Base-by-base conservation (phyloP, 2,329 filamentous ascomycete species). In the Colletotrichum spaethianum region DNA sequence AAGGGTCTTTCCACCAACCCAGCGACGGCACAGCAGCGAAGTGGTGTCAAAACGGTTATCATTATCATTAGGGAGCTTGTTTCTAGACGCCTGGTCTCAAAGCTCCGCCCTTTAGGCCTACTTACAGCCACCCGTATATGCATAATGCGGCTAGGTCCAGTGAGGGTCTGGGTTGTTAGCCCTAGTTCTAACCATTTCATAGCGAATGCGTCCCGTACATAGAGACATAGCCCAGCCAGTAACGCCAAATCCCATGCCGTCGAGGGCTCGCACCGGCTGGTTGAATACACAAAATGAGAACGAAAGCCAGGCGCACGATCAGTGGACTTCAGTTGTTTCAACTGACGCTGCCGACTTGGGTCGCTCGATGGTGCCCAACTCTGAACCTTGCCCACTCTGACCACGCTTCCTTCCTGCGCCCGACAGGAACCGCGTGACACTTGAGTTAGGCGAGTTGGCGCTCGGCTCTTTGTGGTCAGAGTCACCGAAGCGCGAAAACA, bases 401-500 rank as follows among this genome's bases (percentile, higher is more conserved):
- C 88, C 92, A 76, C 92, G 86, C 85, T 94, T 95, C 77, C 94
- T 87, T 20, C 93, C 91, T 12, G 61, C 48, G 3, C 90, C 89
- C 66, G 94, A 87, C 76, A 93, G 89, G 79, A 95, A 94, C 63
- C 87, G 80, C 81, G 89, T 83, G 81, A 83, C 87, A 81, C 78
- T 73, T 18, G 60, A 69, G 66, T 72, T 72, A 28, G 82, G 80
- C 20, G 82, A 78, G 53, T 82, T 82, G 42, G 74, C 81, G 31
- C 62, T 55, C 44, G 69, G 74, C 63, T 81, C 78, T 71, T 78
- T 78, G 68, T 84, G 81, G 65, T 84, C 82, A 31, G 80, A 78
- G 23, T 95, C 93, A 63, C 92, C 93, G 78, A 98, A 95, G 75
- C 93, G 91, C 60, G 94, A 88, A 75, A 98, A 94, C 79, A 98